Base-by-base conservation (phyloP, 768 basidiomycete genomes). In the Leucosporidium creatinivorum region DNA sequence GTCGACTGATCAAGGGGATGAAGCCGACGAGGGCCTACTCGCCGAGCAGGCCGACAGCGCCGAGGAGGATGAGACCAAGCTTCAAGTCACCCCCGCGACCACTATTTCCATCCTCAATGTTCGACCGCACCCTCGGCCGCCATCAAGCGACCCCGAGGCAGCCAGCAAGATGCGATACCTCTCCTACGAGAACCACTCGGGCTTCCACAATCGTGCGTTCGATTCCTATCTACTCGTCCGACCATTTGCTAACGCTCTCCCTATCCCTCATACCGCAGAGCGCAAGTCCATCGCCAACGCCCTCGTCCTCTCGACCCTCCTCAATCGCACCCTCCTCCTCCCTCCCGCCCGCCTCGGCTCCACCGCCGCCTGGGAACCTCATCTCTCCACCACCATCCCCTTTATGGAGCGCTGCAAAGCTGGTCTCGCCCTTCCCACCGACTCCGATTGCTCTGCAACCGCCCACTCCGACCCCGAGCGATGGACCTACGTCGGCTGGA, bases 301-400 rank as follows among this genome's bases (percentile, higher is more conserved):
- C 8, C 66, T 71, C 60, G 31, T 33, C 21, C 70, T 71, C 61
- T 49, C 70, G 3, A 5, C 33, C 9, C 56, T 71, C 39, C 63
- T 71, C 19, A 71, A 71, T 47, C 70, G 70, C 23, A 71, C 70
- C 18, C 66, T 71, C 44, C 66, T 68, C 50, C 66, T 71, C 17
- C 66, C 63, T n/a, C 70, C 70, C 23, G 70, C 67, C n/a, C 66
- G 66, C 1, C 70, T 71, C 12, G 70, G 70, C 33, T 25, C 17
- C 28, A 31, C 70, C n/a, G 33, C 61, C 25, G 62, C 66, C 25
- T 71, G 70, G 70, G 63, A 63, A 1, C 28, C 59, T 2, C 54
- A 54, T 4, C 25, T 25, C 55, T 10, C 55, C 10, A 25, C 21
- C 26, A 13, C 13, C 18, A 44, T 61, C 39, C 49, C 51, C 36